Evolutionary conservation across 441 rosid genomes (phyloP), one percentile per base, ranked within the genome.

Genomic region (Eruca vesicaria): DNA sequence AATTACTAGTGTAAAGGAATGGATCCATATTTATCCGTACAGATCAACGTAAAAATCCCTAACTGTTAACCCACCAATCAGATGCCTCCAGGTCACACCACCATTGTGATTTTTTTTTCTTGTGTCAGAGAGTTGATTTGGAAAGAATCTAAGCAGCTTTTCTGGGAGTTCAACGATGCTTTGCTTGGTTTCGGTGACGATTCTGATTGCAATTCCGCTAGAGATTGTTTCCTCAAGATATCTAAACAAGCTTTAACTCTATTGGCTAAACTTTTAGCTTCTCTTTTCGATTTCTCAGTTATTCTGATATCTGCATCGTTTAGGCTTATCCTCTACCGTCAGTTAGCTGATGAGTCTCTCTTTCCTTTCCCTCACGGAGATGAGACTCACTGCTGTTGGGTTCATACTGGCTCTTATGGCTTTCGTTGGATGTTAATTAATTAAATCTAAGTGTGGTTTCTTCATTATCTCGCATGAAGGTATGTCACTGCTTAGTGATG

Each of bases 381-480:
- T 63, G 98, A 82, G n/a, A 10, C 31, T 69, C 73, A 45, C 50
- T 96, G 99, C 68, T 96, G 98, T 80, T 94, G 99, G 98, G 94
- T 94, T 19, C 98, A 94, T 73, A 88, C 86, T 76, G 98, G 98
- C 50, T 92, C 84, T n/a, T n/a, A n/a, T n/a, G n/a, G n/a, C n/a
- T n/a, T 21, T 83, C 89, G 3, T 82, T 96, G 68, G 91, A 94
- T 23, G 88, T 83, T 68, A 85, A 94, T 96, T 78, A 96, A 84
- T 84, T 98, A 94, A 83, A 96, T 84, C 99, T 98, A 11, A 94
- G 94, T 75, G 86, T 90, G 56, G 98, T 96, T 81, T 96, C 99
- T 73, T 94, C 97, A 68, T 85, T 96, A 78, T 96, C 99, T 75
- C 98, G 96, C 66, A 91, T 87, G 96, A 96, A 94, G 99, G 98